These are phyloP conservation scores for Linum trigynum DNA, from an alignment of 345 rosid genomes.

Conservation along the genomic window DNA sequence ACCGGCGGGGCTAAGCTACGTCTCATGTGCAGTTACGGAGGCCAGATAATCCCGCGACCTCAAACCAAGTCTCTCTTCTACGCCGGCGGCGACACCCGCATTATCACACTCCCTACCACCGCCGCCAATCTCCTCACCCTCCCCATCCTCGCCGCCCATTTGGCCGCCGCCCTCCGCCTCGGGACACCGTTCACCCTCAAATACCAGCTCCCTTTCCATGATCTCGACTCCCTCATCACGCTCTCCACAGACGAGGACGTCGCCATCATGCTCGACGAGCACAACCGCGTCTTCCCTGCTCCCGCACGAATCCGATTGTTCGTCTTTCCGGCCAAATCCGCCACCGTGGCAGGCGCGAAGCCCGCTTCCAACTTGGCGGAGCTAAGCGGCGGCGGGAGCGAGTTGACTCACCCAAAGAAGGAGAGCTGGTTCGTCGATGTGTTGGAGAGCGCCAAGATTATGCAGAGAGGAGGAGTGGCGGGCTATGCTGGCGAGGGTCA, in stretches of 20 bases:
- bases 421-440: constrained; percentile 78
- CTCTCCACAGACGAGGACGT: constrained; percentile 40
- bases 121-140: constrained; percentile 18
- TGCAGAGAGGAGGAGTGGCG: constrained; percentile 26
- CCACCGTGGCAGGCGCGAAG: background rate
- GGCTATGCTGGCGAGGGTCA: constrained; percentile 20
- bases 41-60: constrained; percentile 44
- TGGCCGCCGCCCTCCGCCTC: constrained; percentile 28
- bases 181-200: constrained; percentile 28
- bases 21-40: constrained; percentile 81
- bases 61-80: constrained; percentile 37
- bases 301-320: constrained; percentile 33
- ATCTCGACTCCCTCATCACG: constrained; percentile 43
- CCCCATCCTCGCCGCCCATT: constrained; percentile 27
- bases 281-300: constrained; percentile 17
- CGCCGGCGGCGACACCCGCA: constrained; percentile 48
- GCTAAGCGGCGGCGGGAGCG: constrained; percentile 17
- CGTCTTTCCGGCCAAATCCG: constrained; percentile 19
- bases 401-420: constrained; percentile 57
- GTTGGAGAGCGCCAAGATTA: constrained; percentile 46
- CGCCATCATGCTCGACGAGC: constrained; percentile 34
- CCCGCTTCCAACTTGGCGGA: background rate
- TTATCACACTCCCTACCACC: constrained; percentile 27
- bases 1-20: constrained; percentile 32
- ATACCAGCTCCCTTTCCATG: constrained; percentile 42